phyloP scores from a whole-genome alignment of 1,139 yeast genomes.

The Sugiyamaella japonica region DNA sequence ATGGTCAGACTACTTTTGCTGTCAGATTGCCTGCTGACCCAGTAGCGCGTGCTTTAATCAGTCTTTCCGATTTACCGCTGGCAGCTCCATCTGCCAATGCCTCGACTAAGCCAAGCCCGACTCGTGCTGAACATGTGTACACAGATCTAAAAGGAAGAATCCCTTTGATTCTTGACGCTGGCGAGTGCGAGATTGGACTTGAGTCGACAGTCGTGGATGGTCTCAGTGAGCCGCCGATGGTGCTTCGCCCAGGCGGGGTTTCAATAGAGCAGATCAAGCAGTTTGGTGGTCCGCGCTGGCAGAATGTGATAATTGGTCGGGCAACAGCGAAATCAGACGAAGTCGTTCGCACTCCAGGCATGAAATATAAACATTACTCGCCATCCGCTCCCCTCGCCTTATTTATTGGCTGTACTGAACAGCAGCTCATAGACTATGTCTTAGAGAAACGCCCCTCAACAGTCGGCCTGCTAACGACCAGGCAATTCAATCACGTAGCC shows the following conservation, averaged over 20 bases:
- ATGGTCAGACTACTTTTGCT: conserved; percentile 85
- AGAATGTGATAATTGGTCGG: conserved; percentile 59
- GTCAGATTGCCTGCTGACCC: conserved; percentile 86
- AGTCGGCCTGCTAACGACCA: conserved; percentile 52
- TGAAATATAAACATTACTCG: conserved; percentile 95
- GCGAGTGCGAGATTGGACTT: conserved; percentile 84
- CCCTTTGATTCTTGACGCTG: conserved; percentile 90
- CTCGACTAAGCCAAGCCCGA: conserved; percentile 92
- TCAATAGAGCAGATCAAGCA: conserved; percentile 68
- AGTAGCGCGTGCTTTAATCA: conserved; percentile 86
- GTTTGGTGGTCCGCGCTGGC: conserved; percentile 69
- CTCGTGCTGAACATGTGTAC: conserved; percentile 79
- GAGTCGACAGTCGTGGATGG: conserved; percentile 96
- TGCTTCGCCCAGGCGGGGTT: conserved; percentile 92
- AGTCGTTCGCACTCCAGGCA: conserved; percentile 90
- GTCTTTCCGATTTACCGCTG: conserved; percentile 80
- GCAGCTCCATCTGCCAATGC: conserved; percentile 99
- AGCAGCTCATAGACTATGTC: conserved; percentile 9
- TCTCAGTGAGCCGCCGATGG: conserved; percentile 75
- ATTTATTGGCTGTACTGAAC: conserved; percentile 53
- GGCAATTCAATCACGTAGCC: conserved; percentile 20
- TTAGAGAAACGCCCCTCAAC: not conserved
- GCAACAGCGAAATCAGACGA: conserved; percentile 64
- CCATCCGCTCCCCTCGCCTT: conserved; percentile 82
- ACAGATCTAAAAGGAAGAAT: conserved; percentile 76